Percentiles rank a stretch among this genome's conserved stretches.
These are phyloP conservation scores for Rosa persica DNA, from an alignment of 306 rosid species.

Conservation along the genomic window DNA sequence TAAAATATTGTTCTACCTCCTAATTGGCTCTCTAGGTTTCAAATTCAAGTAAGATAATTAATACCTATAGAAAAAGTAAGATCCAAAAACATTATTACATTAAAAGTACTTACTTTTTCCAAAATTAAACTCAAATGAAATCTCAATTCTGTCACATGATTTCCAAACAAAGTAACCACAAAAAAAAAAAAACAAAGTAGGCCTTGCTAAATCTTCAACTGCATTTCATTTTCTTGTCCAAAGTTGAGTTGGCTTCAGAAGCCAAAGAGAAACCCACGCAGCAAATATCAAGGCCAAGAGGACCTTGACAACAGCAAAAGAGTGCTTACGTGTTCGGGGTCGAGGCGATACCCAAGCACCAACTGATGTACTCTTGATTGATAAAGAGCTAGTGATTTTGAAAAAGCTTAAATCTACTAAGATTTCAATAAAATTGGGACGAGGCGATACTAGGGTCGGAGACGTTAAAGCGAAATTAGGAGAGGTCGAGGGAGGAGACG, in stretches of 20 bases:
- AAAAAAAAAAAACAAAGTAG: conserved; percentile 22
- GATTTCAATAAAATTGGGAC: conserved; percentile 18
- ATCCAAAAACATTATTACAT: background rate
- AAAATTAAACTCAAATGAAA: background rate
- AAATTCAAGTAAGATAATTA: conserved; percentile 55
- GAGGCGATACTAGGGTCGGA: conserved; percentile 47
- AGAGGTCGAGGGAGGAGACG: conserved; percentile 39
- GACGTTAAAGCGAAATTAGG: conserved; percentile 53
- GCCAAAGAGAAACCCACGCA: conserved; percentile 74
- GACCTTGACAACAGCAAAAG: conserved; percentile 43
- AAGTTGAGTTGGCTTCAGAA: conserved; percentile 72
- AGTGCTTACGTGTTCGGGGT: background rate
- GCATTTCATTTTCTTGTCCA: conserved; percentile 77
- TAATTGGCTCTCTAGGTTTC: conserved; percentile 43
- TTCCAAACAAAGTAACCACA: conserved; percentile 55
- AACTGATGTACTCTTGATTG: too few relatives aligned
- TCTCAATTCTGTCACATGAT: conserved; percentile 51
- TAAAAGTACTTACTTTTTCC: background rate
- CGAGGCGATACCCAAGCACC: too few relatives aligned
- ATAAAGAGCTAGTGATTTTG: too few relatives aligned
- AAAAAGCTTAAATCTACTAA: too few relatives aligned
- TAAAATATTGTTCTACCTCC: conserved; percentile 39
- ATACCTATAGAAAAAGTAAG: conserved; percentile 51
- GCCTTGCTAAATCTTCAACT: conserved; percentile 58
- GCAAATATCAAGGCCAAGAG: conserved; percentile 48